phyloP scores from a whole-genome alignment of 2,329 filamentous ascomycete species.

The Talaromyces islandicus region DNA sequence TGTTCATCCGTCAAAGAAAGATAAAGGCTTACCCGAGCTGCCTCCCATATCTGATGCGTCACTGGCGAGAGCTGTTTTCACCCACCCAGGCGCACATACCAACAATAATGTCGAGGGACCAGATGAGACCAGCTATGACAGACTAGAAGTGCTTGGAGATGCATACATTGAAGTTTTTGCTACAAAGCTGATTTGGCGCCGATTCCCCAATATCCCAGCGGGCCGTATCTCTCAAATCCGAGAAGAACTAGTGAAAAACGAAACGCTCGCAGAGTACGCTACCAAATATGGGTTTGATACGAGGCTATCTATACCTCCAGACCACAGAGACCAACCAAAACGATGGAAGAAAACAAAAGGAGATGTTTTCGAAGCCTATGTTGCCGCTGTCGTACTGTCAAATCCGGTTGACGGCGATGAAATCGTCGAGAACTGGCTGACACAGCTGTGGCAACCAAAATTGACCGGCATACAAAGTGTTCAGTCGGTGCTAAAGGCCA shows the following conservation, averaged over 20 bases:
- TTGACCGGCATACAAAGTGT: conserved; percentile 38
- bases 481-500: conserved; percentile 37
- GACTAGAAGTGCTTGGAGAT: conserved; percentile 84
- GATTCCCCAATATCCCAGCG: conserved; percentile 58
- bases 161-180: conserved; percentile 75
- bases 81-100: conserved; percentile 50
- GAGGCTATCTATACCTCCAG: conserved; percentile 46
- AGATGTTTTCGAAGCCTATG: conserved; percentile 87
- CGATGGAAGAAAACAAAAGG: conserved; percentile 67
- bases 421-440: conserved; percentile 64
- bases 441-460: conserved; percentile 64
- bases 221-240: conserved; percentile 71
- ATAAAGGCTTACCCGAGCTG: conserved; percentile 30
- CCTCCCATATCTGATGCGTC: conserved; percentile 55
- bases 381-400: conserved; percentile 69
- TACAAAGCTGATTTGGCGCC: conserved; percentile 67
- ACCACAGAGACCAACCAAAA: conserved; percentile 42
- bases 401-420: conserved; percentile 58
- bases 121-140: conserved; percentile 61
- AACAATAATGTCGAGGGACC: conserved; percentile 18
- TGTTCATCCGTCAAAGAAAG: conserved; percentile 1
- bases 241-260: conserved; percentile 74
- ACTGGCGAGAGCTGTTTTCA: conserved; percentile 61
- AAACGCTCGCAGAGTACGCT: conserved; percentile 66
- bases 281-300: conserved; percentile 64